A percentile compares a stretch with the other conserved stretches of the same genome.
Evolutionary conservation across 495 filamentous ascomycete genomes (phyloP).

Genomic region (Eremomyces bilateralis): DNA sequence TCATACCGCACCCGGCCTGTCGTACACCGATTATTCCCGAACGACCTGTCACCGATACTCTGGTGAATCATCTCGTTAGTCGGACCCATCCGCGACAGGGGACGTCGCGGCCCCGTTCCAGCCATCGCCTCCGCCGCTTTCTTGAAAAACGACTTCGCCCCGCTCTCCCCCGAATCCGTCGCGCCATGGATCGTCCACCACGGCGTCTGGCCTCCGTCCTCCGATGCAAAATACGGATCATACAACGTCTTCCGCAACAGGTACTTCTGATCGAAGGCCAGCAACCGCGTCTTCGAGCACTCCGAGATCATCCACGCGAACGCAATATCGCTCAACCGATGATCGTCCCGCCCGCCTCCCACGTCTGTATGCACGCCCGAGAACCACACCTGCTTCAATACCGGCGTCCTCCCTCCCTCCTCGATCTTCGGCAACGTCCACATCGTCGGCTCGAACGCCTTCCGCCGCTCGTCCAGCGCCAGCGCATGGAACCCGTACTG

Average conservation of each 20-base stretch:
- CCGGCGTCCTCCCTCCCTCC: neutral
- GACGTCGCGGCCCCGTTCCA: neutral
- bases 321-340: slow-evolving; percentile 2
- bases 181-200: neutral
- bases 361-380: slow-evolving; percentile 3
- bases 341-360: slow-evolving; percentile 1
- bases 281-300: neutral
- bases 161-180: neutral
- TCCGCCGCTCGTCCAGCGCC: slow-evolving; percentile 4
- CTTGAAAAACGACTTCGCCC: neutral
- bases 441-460: slow-evolving; percentile 4
- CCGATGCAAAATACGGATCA: no score
- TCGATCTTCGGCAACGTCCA: slow-evolving; percentile 1
- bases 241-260: no score
- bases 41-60: neutral
- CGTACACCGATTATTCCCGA: no score
- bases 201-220: neutral
- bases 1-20: no score
- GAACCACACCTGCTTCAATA: slow-evolving; percentile 6
- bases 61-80: slow-evolving; percentile 1
- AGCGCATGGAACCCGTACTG: slow-evolving; percentile 5
- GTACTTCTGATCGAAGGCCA: slow-evolving; percentile 1
- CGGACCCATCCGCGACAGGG: neutral
- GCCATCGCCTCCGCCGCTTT: no score
- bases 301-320: slow-evolving; percentile 6